Base-by-base conservation (phyloP, 768 basidiomycete species). In the Lactarius indigo region DNA sequence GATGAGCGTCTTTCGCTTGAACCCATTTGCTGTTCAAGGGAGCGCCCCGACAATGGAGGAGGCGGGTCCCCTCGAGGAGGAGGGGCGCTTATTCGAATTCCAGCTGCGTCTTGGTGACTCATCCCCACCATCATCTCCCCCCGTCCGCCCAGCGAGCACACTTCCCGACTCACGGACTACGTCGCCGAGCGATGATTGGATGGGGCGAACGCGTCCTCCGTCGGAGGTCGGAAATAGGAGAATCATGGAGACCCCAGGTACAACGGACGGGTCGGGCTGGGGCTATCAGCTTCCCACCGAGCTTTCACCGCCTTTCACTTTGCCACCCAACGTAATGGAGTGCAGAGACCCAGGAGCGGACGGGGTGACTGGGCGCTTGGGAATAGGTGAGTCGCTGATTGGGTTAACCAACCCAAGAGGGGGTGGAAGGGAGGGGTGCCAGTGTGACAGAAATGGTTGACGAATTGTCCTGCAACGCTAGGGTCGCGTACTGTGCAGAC, bases 1-100 rank as follows among this genome's bases (percentile, higher is more conserved):
- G 85, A 92, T 92, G 90, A 84, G 84, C 52, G 85, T 87, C 26
- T 90, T 92, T 74, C 83, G 90, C 9, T 81, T 91, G 70, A 88
- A 91, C 75, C 89, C 89, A 0, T 92, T 92, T 70, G 83, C 89
- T 35, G 74, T 77, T 28, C 75, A 76, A 47, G 70, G 68, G 13
- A 71, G 64, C 59, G 68, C 70, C 58, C 60, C 61, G 41, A 66
- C 68, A 20, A 33, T 62, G 58, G 68, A 65, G 41, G 70, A 69
- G 50, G 70, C 70, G 13, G 55, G 69, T 26, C 70, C 70, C 23
- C 68, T 71, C n/a, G 61, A 65, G 54, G 68, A 69, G 57, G 68
- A 69, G 47, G 70, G 70, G 47, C 64, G 61, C 31, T 31, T 71
- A 42, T 57, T 71, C 68, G 68, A 71, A 56, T 71, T 69, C 59